Evolutionary conservation across 2,329 filamentous ascomycete genomes (phyloP).

Genomic region (Curvularia spicifera): DNA sequence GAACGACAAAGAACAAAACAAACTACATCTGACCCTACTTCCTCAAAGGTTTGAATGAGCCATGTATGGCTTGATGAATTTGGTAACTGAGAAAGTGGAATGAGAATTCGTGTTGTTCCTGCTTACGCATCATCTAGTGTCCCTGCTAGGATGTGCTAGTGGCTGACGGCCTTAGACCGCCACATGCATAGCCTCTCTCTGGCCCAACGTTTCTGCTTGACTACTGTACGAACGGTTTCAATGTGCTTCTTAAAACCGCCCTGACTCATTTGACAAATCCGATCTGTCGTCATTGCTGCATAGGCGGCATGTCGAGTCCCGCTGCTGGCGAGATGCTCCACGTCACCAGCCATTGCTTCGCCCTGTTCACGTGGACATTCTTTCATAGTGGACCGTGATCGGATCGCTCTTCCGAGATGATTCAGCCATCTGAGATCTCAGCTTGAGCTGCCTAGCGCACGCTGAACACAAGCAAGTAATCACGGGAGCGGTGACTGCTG

Average conservation of each 20-base stretch:
- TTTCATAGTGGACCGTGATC: conserved; percentile 21
- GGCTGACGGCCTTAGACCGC: conserved; percentile 9
- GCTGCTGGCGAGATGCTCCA: conserved; percentile 1
- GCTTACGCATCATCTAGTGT: conserved; percentile 22
- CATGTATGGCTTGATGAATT: background rate
- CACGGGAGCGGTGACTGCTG: background rate
- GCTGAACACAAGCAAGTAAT: conserved; percentile 28
- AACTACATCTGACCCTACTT: background rate
- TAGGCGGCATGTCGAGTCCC: conserved; percentile 10
- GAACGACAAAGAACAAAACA: background rate
- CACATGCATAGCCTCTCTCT: conserved; percentile 9
- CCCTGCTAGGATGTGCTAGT: conserved; percentile 6
- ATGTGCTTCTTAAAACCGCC: background rate
- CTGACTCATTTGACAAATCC: conserved; percentile 12
- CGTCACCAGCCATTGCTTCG: conserved; percentile 3
- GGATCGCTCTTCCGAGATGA: conserved; percentile 20
- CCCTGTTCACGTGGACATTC: conserved; percentile 16
- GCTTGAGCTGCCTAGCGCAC: conserved; percentile 13
- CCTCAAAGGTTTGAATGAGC: background rate
- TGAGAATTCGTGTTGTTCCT: conserved; percentile 19
- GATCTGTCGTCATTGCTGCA: conserved; percentile 5
- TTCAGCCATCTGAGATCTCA: conserved; percentile 24
- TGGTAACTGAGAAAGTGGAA: conserved; percentile 20
- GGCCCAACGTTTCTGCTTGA: conserved; percentile 13
- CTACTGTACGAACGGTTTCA: background rate